Conservation (phyloP, 1,284 basidiomycete genomes). For the Sporisorium graminicola region DNA sequence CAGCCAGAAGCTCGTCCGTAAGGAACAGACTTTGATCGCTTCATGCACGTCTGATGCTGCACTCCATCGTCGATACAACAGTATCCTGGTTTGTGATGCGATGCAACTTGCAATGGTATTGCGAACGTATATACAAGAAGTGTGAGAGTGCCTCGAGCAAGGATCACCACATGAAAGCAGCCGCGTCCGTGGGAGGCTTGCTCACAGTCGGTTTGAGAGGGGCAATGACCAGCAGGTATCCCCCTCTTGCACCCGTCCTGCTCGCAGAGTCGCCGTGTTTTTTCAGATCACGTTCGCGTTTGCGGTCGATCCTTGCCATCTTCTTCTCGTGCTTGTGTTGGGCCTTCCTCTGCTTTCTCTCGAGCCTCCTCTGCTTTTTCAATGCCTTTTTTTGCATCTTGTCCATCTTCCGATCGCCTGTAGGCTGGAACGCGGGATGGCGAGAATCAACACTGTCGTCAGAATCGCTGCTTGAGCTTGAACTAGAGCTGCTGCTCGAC, state of each 20-base stretch:
- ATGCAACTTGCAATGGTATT: too few species aligned
- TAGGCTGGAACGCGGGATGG: constrained; percentile 48
- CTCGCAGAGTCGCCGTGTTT: constrained; percentile 6
- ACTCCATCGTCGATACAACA: too few species aligned
- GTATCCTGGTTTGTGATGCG: too few species aligned
- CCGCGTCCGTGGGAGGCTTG: constrained; percentile 2
- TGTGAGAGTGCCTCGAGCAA: not conserved
- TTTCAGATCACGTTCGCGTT: constrained; percentile 12
- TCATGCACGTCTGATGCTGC: too few species aligned
- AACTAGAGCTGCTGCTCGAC: constrained; percentile 6
- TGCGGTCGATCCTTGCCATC: constrained; percentile 22
- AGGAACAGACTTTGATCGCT: too few species aligned
- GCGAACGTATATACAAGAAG: too few species aligned
- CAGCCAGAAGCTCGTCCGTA: too few species aligned
- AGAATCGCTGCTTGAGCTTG: constrained; percentile 18
- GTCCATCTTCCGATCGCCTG: constrained; percentile 75
- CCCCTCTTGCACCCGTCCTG: not conserved
- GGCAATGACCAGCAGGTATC: constrained; percentile 19
- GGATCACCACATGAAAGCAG: constrained; percentile 17
- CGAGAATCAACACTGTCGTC: not conserved
- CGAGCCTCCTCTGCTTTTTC: constrained; percentile 55
- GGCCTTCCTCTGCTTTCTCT: constrained; percentile 32
- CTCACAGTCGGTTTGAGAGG: not conserved
- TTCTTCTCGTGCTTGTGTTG: constrained; percentile 17
- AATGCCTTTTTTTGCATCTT: constrained; percentile 67